Evolutionary conservation across 768 basidiomycete species (phyloP).

Genomic region (Pilatotrama ljubarskyi): DNA sequence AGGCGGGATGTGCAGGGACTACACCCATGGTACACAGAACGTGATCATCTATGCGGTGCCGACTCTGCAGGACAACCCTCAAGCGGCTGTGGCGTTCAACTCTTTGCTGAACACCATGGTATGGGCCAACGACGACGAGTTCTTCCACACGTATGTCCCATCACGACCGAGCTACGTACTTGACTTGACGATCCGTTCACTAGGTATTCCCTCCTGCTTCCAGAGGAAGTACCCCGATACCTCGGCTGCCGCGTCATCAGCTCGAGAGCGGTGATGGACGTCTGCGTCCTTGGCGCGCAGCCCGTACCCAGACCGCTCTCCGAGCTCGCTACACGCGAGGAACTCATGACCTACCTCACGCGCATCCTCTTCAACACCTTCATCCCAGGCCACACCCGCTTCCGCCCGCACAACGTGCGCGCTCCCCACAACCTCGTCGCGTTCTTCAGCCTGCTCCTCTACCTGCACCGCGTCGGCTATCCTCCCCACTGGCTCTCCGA

Average conservation of each 20-base stretch:
- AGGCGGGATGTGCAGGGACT: constrained; percentile 28
- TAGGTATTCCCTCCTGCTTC: constrained; percentile 35
- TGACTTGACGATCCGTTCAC: not conserved
- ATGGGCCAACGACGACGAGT: constrained; percentile 34
- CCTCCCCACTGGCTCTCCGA: constrained; percentile 41
- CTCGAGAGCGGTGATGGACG: constrained; percentile 22
- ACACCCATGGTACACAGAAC: constrained; percentile 34
- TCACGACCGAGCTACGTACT: not conserved
- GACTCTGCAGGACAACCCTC: constrained; percentile 26
- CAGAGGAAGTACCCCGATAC: constrained; percentile 32
- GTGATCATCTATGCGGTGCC: constrained; percentile 31
- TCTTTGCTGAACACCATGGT: constrained; percentile 30
- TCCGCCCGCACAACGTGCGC: constrained; percentile 30
- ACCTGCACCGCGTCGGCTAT: constrained; percentile 37
- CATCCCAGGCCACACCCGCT: constrained; percentile 26
- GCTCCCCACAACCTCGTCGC: constrained; percentile 38
- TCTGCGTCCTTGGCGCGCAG: not conserved
- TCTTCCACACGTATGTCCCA: constrained; percentile 31
- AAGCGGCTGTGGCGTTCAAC: constrained; percentile 32
- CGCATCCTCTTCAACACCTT: constrained; percentile 35
- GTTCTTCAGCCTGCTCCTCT: constrained; percentile 35
- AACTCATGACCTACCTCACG: constrained; percentile 36
- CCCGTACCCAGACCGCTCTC: constrained; percentile 12
- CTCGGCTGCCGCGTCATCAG: constrained; percentile 30
- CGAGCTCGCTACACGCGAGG: constrained; percentile 29